Percentiles rank a stretch among this genome's conserved stretches.
Conservation (phyloP, 345 rosid species). For the Linum tenue region DNA sequence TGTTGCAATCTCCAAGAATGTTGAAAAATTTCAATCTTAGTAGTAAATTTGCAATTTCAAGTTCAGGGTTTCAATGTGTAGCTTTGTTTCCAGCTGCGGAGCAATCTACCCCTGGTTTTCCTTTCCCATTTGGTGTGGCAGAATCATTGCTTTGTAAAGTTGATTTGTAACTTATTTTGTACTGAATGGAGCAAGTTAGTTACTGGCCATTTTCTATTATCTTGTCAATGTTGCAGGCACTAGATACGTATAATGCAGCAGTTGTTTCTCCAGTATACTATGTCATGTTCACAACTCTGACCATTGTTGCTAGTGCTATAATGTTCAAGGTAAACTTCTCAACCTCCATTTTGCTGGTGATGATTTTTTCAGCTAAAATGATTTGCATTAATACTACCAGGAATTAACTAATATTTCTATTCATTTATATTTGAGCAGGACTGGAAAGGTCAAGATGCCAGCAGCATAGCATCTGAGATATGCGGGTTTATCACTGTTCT, state of each 20-base stretch:
- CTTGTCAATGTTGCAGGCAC: constrained; percentile 39
- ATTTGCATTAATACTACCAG: background rate
- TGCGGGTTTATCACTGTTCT: constrained; percentile 89
- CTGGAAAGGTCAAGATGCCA: constrained; percentile 71
- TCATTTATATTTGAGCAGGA: constrained; percentile 37
- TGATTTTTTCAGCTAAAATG: background rate
- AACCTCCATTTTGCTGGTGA: background rate
- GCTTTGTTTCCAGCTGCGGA: too few species aligned
- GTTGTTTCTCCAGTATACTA: constrained; percentile 86
- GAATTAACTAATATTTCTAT: constrained; percentile 1
- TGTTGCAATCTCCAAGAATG: too few species aligned
- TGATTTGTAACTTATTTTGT: background rate
- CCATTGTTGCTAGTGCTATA: constrained; percentile 70
- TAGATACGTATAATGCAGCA: constrained; percentile 79
- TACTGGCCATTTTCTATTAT: background rate
- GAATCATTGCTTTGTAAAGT: too few species aligned
- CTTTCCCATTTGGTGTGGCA: too few species aligned
- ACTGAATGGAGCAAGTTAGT: background rate
- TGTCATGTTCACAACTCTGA: constrained; percentile 86
- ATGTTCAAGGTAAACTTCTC: constrained; percentile 65
- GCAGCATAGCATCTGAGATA: constrained; percentile 76
- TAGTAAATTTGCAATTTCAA: too few species aligned
- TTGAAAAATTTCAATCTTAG: too few species aligned
- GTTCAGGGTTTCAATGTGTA: too few species aligned
- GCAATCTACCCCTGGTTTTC: too few species aligned